These are phyloP conservation scores for Gymnopus androsaceus DNA, from an alignment of 1,284 basidiomycete species.

Conservation along the genomic window DNA sequence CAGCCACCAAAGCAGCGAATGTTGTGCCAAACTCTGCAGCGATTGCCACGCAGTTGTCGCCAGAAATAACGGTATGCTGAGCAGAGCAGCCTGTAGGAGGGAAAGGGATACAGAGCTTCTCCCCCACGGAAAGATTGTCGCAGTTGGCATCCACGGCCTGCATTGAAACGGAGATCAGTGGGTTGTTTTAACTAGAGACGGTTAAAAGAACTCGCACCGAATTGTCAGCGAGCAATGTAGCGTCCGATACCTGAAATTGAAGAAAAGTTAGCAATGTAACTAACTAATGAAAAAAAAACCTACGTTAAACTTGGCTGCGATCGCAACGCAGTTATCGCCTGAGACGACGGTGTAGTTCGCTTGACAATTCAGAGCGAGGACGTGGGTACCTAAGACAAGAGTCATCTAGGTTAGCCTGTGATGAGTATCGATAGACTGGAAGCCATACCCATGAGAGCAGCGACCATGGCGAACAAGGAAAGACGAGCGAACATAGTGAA, in stretches of 20 bases:
- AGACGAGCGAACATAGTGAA: constrained; percentile 2
- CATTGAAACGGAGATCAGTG: no score
- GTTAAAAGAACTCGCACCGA: not conserved
- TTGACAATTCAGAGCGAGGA: constrained; percentile 3
- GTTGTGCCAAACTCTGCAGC: no score
- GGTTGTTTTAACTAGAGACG: not conserved
- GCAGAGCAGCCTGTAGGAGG: no score
- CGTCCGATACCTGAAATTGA: no score
- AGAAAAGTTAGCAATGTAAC: no score
- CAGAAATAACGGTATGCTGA: no score
- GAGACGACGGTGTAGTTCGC: not conserved
- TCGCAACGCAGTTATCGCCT: not conserved
- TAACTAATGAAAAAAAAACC: no score
- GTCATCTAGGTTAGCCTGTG: not conserved
- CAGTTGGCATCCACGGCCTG: no score
- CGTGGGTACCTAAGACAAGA: not conserved
- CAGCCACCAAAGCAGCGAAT: no score
- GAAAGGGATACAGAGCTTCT: no score
- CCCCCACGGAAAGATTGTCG: no score
- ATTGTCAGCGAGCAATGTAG: not conserved
- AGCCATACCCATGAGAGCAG: not conserved
- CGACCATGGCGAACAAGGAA: not conserved
- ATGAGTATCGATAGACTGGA: not conserved
- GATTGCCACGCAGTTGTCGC: no score
- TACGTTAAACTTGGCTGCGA: constrained; percentile 5